phyloP scores from a whole-genome alignment of 2,329 filamentous ascomycete genomes.

The Nemania diffusa region DNA sequence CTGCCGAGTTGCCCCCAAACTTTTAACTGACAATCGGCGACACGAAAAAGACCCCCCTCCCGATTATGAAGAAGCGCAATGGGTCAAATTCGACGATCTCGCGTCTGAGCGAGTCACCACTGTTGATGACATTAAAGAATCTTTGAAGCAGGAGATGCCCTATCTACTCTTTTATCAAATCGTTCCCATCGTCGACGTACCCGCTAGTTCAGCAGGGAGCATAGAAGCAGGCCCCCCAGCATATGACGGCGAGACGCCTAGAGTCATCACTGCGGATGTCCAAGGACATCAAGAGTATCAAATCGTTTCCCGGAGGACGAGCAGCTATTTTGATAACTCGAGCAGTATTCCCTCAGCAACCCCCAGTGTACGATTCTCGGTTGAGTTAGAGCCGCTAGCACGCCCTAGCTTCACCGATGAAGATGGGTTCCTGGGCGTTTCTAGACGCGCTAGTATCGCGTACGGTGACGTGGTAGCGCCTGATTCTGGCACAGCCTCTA shows the following conservation, averaged over 20 bases:
- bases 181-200: conserved; percentile 81
- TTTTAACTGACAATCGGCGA: conserved; percentile 68
- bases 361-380: conserved; percentile 65
- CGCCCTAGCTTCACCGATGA: conserved; percentile 61
- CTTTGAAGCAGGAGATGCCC: conserved; percentile 86
- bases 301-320: conserved; percentile 51
- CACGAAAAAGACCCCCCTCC: conserved; percentile 68
- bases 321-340: conserved; percentile 59
- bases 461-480: conserved; percentile 57
- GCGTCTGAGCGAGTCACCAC: conserved; percentile 72
- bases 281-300: conserved; percentile 45
- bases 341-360: conserved; percentile 51
- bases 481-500: conserved; percentile 53
- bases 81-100: conserved; percentile 96
- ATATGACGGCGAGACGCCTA: conserved; percentile 64
- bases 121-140: conserved; percentile 80
- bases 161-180: conserved; percentile 97
- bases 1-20: conserved; percentile 75
- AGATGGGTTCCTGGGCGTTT: conserved; percentile 51
- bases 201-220: conserved; percentile 58
- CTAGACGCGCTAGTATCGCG: conserved; percentile 62
- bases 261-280: conserved; percentile 51
- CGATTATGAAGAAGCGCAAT: conserved; percentile 77
- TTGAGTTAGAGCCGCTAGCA: conserved; percentile 61
- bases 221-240: conserved; percentile 66